A percentile compares a stretch with the other conserved stretches of the same genome.
These are phyloP conservation scores for Fennellomyces sp. DNA, from an alignment of 371 early-diverging fungal species.

Conservation along the genomic window DNA sequence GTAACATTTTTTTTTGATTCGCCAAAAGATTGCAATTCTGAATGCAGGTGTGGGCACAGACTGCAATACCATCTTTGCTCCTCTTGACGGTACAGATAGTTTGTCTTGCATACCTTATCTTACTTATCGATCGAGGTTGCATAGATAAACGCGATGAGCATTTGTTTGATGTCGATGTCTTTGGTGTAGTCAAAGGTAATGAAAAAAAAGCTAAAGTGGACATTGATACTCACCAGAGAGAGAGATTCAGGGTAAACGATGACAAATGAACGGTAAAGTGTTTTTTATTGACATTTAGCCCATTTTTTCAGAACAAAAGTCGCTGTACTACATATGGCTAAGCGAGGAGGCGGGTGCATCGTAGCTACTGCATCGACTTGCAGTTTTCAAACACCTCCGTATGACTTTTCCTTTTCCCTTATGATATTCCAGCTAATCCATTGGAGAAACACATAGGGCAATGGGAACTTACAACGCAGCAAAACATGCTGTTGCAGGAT, in stretches of 20 bases:
- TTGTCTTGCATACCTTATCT: slow-evolving; percentile 27
- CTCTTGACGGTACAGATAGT: slow-evolving; percentile 18
- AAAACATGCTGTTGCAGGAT: slow-evolving; percentile 27
- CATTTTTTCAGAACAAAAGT: slow-evolving; percentile 31
- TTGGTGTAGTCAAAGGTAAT: slow-evolving; percentile 61
- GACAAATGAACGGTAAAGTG: not conserved
- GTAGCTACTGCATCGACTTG: slow-evolving; percentile 40
- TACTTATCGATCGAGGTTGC: not conserved
- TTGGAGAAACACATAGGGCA: not conserved
- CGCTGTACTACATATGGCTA: slow-evolving; percentile 37
- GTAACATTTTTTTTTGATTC: too few species aligned
- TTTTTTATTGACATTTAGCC: too few species aligned
- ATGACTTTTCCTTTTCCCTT: slow-evolving; percentile 4
- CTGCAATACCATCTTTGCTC: slow-evolving; percentile 24
- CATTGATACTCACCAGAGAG: not conserved
- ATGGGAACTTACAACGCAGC: slow-evolving; percentile 17
- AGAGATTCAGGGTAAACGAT: not conserved
- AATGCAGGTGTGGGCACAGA: slow-evolving; percentile 30
- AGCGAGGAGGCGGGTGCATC: slow-evolving; percentile 47
- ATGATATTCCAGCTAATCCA: not conserved
- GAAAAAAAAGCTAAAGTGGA: too few species aligned
- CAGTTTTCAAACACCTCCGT: slow-evolving; percentile 8
- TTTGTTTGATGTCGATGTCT: slow-evolving; percentile 68
- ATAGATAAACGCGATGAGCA: slow-evolving; percentile 28
- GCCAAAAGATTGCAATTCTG: slow-evolving; percentile 37